These are phyloP conservation scores for Bimuria novae-zelandiae DNA, from an alignment of 2,329 filamentous ascomycete genomes.

Conservation along the genomic window DNA sequence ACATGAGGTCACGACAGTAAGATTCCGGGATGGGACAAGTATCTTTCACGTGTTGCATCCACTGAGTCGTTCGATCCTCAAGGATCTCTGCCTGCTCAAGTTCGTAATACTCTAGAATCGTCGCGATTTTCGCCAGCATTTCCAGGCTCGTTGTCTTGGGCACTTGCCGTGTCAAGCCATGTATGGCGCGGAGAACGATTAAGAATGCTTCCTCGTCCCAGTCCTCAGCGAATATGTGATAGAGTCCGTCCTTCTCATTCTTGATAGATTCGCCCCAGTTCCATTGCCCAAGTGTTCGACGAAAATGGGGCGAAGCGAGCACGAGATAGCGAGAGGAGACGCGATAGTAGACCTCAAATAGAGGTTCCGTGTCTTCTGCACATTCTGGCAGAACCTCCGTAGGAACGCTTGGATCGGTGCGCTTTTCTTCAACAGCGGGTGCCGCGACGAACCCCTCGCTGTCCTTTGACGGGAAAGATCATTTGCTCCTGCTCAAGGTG, in stretches of 20 bases:
- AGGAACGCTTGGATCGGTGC: no score
- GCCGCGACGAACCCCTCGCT: no score
- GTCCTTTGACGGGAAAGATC: no score
- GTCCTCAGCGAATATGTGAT: constrained; percentile 17
- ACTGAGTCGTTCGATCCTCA: constrained; percentile 48
- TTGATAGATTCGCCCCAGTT: neutral
- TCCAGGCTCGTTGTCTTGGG: constrained; percentile 47
- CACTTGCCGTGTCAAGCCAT: constrained; percentile 49
- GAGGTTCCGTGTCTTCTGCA: no score
- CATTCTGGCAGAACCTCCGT: no score
- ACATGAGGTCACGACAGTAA: constrained; percentile 20
- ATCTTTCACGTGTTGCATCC: constrained; percentile 41
- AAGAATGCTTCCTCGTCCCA: constrained; percentile 48
- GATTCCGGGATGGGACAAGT: constrained; percentile 6
- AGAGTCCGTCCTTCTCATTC: constrained; percentile 11
- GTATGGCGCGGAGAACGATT: constrained; percentile 53
- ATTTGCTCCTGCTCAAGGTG: no score
- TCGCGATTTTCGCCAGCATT: constrained; percentile 51
- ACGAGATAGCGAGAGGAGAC: constrained; percentile 7
- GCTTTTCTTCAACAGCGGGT: no score
- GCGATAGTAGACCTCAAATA: constrained; percentile 8
- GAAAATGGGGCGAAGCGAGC: constrained; percentile 7
- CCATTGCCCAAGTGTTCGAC: neutral
- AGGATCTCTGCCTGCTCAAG: constrained; percentile 48
- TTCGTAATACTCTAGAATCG: constrained; percentile 50